Base-by-base conservation (phyloP, 2,329 filamentous ascomycete genomes). In the Penicillium sp. region DNA sequence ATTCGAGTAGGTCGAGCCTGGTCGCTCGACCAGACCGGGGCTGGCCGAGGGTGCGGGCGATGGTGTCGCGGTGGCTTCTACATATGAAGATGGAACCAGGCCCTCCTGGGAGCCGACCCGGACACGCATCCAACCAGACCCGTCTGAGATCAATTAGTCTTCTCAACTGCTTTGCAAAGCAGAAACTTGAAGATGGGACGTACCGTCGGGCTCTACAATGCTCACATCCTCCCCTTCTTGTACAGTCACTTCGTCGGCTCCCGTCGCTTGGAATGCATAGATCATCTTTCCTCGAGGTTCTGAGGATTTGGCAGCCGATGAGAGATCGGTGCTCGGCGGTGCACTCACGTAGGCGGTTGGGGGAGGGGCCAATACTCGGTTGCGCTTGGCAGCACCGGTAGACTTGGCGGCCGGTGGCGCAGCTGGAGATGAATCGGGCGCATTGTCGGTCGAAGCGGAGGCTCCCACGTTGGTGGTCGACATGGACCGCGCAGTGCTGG, bases 121-220 rank as follows among this genome's bases (percentile, higher is more conserved):
- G 50, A 98, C 83, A 67, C 86, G 91, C 59, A 89, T 80, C 93
- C 93, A 98, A 37, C 93, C 93, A 36, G 85, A 84, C 50, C 91
- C 91, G 69, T 95, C 91, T 95, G 9, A 25, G 27, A 18, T 18
- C 1, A 18, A 18, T 18, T 18, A 18, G 18, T 18, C 18, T 18
- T 18, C 18, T 18, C 18, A 18, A 18, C 18, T 18, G 18, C 18
- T 18, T 18, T 18, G 18, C 18, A 18, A 18, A 18, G 1, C 18
- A 3, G 18, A 3, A 18, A 18, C 18, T 18, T 18, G 2, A 12
- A 24, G 11, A 12, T 9, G 12, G 12, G n/a, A 75, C 83, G 75
- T 80, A 95, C 90, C 89, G 72, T 98, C 94, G 13, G 88, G 82
- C 65, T 96, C 90, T 4, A 96, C 61, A 39, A 97, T 78, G 0